Conservation (phyloP, 1,284 basidiomycete genomes). For the Trametes versicolor region DNA sequence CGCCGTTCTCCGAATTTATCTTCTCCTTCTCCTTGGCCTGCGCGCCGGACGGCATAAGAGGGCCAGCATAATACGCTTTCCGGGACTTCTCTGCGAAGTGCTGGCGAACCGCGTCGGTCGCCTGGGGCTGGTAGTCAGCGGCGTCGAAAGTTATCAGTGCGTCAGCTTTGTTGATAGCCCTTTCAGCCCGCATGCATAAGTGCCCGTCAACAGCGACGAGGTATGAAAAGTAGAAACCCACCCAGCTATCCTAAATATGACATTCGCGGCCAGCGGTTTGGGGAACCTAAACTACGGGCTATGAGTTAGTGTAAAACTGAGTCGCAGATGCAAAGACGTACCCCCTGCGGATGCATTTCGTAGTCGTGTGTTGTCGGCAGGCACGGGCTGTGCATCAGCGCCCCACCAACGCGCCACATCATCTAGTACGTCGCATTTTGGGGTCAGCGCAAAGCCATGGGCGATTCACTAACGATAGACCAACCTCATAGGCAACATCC, state of each 20-base stretch:
- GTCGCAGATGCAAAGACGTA: neutral
- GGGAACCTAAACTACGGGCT: neutral
- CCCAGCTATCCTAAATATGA: neutral
- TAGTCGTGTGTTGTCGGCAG: conserved; percentile 37
- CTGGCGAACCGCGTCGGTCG: conserved; percentile 15
- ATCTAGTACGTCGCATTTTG: neutral
- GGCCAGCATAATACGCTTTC: conserved; percentile 27
- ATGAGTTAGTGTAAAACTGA: neutral
- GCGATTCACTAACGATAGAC: neutral
- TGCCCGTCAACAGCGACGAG: too few species aligned
- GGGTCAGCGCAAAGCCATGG: neutral
- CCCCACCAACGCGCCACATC: conserved; percentile 6
- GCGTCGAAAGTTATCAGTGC: conserved; percentile 33
- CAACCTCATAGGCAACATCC: neutral
- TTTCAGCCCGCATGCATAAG: neutral
- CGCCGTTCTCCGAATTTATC: neutral
- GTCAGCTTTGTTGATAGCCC: conserved; percentile 25
- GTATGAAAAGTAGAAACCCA: neutral
- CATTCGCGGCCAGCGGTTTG: too few species aligned
- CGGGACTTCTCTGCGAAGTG: conserved; percentile 27
- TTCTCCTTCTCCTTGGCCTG: neutral
- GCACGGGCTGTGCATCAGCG: conserved; percentile 27
- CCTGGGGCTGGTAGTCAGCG: conserved; percentile 27
- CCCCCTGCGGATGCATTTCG: conserved; percentile 34
- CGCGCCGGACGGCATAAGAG: conserved; percentile 22